A percentile compares a stretch with the other conserved stretches of the same genome.
phyloP scores from a whole-genome alignment of 2,329 filamentous ascomycete species.

The Sphaceloma murrayae region DNA sequence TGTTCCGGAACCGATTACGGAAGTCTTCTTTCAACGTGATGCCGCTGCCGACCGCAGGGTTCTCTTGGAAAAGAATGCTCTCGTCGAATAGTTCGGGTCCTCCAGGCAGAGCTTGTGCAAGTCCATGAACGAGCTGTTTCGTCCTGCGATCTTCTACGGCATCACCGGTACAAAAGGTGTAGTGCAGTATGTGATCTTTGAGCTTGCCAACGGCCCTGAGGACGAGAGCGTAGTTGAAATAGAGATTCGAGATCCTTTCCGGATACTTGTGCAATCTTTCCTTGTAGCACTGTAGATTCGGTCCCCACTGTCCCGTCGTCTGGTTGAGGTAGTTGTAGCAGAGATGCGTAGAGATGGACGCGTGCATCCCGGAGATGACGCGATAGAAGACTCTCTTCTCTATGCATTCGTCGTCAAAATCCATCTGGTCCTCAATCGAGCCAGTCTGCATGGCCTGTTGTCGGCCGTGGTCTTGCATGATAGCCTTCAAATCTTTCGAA shows the following conservation, averaged over 20 bases:
- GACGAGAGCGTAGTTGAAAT: constrained; percentile 98
- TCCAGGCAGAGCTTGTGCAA: constrained; percentile 61
- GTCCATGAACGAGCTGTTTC: constrained; percentile 67
- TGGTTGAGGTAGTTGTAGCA: constrained; percentile 97
- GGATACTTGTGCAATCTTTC: constrained; percentile 73
- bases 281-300: constrained; percentile 83
- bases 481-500: constrained; percentile 50
- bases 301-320: constrained; percentile 84
- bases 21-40: constrained; percentile 91
- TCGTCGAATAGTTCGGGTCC: constrained; percentile 80
- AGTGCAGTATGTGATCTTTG: constrained; percentile 66
- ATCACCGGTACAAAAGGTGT: constrained; percentile 90
- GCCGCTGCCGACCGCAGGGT: constrained; percentile 42
- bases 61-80: constrained; percentile 71
- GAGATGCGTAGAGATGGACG: constrained; percentile 89
- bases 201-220: constrained; percentile 87
- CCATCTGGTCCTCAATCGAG: constrained; percentile 51
- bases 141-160: constrained; percentile 66
- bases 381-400: constrained; percentile 99
- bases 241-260: constrained; percentile 90
- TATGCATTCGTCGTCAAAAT: constrained; percentile 82
- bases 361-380: constrained; percentile 94
- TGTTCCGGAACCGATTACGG: constrained; percentile 91
- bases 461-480: constrained; percentile 52
- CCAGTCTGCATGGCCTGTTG: constrained; percentile 44